Conservation (phyloP, 768 basidiomycete genomes). For the Suillus clintonianus region DNA sequence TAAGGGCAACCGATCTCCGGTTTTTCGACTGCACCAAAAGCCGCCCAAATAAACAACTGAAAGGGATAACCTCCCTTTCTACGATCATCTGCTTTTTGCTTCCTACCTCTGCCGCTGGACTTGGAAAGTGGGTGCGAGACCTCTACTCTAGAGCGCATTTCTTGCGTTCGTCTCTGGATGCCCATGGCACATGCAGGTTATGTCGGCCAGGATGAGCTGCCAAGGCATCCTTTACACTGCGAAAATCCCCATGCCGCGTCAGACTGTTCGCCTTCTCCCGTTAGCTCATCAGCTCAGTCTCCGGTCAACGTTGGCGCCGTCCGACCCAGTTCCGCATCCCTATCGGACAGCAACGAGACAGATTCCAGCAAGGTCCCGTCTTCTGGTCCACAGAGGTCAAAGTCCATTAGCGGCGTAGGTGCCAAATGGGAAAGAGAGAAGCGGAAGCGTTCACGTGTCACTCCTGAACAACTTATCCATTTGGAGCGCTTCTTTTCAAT, state of each 20-base stretch:
- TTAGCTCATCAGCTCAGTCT: conserved; percentile 32
- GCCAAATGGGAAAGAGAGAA: conserved; percentile 51
- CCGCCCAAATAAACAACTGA: conserved; percentile 1
- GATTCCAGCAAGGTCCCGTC: conserved; percentile 29
- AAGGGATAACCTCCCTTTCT: neutral
- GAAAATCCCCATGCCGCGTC: conserved; percentile 23
- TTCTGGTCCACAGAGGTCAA: conserved; percentile 38
- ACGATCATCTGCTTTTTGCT: neutral
- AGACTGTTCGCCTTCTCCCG: conserved; percentile 25
- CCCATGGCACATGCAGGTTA: conserved; percentile 27
- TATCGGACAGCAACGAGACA: conserved; percentile 32
- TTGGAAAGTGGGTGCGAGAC: neutral
- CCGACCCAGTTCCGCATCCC: conserved; percentile 23
- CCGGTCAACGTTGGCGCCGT: conserved; percentile 25
- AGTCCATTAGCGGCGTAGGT: conserved; percentile 23
- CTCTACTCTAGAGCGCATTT: neutral
- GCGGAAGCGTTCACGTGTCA: conserved; percentile 77
- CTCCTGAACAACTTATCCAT: conserved; percentile 76
- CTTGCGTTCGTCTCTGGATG: neutral
- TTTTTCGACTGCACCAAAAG: neutral
- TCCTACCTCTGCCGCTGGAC: neutral
- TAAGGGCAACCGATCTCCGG: neutral
- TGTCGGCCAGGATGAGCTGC: conserved; percentile 18
- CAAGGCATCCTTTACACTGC: conserved; percentile 24
- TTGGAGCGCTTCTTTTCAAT: conserved; percentile 69